Evolutionary conservation across 148 eudicot genomes (phyloP), one percentile per base, ranked within the genome.

Genomic region (Euryodendron excelsum): DNA sequence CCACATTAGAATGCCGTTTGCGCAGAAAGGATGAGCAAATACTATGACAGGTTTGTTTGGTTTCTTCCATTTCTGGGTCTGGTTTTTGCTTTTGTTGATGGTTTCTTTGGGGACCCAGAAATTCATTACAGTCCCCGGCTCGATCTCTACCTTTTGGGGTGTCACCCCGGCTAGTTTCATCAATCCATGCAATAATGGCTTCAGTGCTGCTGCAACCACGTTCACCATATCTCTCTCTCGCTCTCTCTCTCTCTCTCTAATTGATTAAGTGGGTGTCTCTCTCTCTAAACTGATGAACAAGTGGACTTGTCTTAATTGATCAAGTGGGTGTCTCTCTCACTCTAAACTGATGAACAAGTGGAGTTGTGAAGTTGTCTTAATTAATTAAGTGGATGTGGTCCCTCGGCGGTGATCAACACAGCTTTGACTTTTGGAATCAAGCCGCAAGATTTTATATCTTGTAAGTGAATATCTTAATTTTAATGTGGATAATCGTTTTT

Each of bases 1-100:
- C 91, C 91, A 90, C 69, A 82, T 81, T 0, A 86, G 23, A 27
- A 88, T 68, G 0, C 89, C 91, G 41, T 90, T 82, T 2, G 65
- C 82, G 21, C 75, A 74, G 67, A 90, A 86, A 1, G 91, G 87
- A 59, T 90, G 93, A 33, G 86, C 50, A 0, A 90, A 76, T 9
- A 90, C 79, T 5, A 88, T 50, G 1, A 59, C 69, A 6, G 88
- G 90, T 34, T 86, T 83, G 21, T 68, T 50, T 1, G 52, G 44
- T 45, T 17, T 36, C 20, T 36, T 37, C 3, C 10, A 13, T 27
- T 2, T 41, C 8, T 48, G 36, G 59, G 5, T 62, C 53, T 48
- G 53, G 53, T 48, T 14, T 48, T 13, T 12, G 60, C 7, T 4
- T 55, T 21, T 21, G 23, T 15, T 21, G 60, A 55, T 20, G 37